phyloP scores from a whole-genome alignment of 164 flowering plant species.

The grape (Vitis vinifera) region DNA sequence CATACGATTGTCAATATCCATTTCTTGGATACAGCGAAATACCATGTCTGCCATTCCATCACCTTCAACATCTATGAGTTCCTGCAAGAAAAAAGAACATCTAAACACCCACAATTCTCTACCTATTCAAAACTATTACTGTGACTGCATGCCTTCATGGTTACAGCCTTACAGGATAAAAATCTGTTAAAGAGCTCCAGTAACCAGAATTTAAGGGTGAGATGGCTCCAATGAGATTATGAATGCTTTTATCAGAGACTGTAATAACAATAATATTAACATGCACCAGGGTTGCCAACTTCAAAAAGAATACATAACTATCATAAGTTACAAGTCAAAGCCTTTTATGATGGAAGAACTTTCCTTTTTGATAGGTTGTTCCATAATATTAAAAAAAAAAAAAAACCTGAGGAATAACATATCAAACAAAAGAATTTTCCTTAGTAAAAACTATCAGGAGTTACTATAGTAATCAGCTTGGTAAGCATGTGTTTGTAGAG shows the following conservation, averaged over 20 bases:
- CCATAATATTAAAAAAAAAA: no score
- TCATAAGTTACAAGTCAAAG: neutral
- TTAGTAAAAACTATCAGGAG: no score
- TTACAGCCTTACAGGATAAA: neutral
- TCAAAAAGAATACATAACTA: neutral
- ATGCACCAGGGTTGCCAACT: neutral
- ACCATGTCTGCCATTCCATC: constrained; percentile 99
- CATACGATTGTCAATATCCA: constrained; percentile 98
- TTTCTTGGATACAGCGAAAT: constrained; percentile 96
- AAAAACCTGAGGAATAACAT: neutral
- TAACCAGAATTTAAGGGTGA: neutral
- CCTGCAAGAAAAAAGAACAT: constrained; percentile 46
- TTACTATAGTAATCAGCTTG: no score
- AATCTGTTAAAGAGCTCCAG: neutral
- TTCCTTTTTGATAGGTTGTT: no score
- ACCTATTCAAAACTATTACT: neutral
- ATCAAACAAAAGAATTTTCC: neutral
- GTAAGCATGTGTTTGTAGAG: neutral
- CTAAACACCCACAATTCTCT: neutral
- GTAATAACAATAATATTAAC: neutral
- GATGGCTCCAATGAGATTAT: neutral
- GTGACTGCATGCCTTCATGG: neutral
- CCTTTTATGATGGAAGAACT: neutral
- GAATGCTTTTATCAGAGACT: neutral
- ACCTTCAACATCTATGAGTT: constrained; percentile 97